Percentiles rank a stretch among this genome's conserved stretches.
Evolutionary conservation across 441 rosid species (phyloP).

Genomic region (Populus hybrid): DNA sequence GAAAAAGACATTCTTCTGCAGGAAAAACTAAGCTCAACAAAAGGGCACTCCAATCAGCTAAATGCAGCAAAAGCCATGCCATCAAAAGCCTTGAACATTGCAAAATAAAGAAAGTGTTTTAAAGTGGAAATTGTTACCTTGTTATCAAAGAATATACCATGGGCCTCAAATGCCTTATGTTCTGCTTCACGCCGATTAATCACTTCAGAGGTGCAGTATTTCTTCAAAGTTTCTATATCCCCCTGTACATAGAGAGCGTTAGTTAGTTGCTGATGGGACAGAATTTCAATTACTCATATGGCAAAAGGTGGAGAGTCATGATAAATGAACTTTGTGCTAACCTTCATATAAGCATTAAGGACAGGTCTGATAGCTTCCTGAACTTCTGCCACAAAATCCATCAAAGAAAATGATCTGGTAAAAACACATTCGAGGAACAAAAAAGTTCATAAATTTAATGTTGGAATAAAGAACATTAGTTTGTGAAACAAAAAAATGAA

Average conservation of each 20-base stretch:
- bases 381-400: conserved; percentile 81
- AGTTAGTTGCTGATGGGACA: not conserved
- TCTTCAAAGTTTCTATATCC: conserved; percentile 66
- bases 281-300: not conserved
- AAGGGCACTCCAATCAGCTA: not conserved
- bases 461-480: conserved; percentile 13
- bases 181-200: conserved; percentile 74
- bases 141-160: conserved; percentile 73
- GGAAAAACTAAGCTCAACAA: not conserved
- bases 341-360: conserved; percentile 78
- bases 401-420: conserved; percentile 73
- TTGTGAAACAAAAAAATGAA: conserved; percentile 2
- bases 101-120: not conserved
- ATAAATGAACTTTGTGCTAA: conserved; percentile 11
- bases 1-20: not conserved
- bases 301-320: not conserved
- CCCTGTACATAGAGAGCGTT: conserved; percentile 41
- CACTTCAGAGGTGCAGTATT: conserved; percentile 78
- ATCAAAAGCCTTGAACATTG: not conserved
- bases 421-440: conserved; percentile 1
- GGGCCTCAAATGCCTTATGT: conserved; percentile 58
- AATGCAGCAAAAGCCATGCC: not conserved
- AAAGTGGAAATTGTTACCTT: conserved; percentile 44
- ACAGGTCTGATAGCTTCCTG: conserved; percentile 84
- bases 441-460: not conserved